Evolutionary conservation across 2,329 filamentous ascomycete genomes (phyloP).

Genomic region (Phialemoniopsis sp.): DNA sequence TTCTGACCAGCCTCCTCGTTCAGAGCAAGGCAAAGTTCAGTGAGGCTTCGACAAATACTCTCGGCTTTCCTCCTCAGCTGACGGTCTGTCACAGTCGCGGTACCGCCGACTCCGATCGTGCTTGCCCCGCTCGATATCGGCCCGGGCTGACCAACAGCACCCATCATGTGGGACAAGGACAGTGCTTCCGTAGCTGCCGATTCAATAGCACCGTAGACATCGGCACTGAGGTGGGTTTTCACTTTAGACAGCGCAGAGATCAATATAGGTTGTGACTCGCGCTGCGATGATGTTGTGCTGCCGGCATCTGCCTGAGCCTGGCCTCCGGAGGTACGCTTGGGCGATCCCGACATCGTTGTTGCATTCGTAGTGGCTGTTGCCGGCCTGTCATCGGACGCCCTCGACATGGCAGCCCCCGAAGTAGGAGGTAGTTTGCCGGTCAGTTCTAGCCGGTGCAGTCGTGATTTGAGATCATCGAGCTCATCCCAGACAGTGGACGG

Average conservation of each 20-base stretch:
- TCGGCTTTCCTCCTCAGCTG: conserved; percentile 88
- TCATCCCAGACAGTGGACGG: conserved; percentile 98
- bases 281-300: conserved; percentile 32
- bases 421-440: conserved; percentile 83
- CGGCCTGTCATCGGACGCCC: conserved; percentile 74
- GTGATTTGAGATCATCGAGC: conserved; percentile 88
- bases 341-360: conserved; percentile 87
- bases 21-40: conserved; percentile 84
- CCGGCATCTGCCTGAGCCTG: conserved; percentile 37
- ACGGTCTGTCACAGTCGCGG: conserved; percentile 63
- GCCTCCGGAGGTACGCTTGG: conserved; percentile 61
- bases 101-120: conserved; percentile 45
- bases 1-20: conserved; percentile 51
- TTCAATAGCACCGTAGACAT: conserved; percentile 78
- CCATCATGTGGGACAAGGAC: conserved; percentile 72
- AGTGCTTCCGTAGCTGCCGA: conserved; percentile 78
- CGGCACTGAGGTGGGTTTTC: conserved; percentile 62
- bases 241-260: conserved; percentile 78
- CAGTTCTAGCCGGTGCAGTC: conserved; percentile 84
- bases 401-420: conserved; percentile 74
- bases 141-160: conserved; percentile 63
- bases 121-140: conserved; percentile 66
- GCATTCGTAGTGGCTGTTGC: conserved; percentile 86
- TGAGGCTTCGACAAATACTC: conserved; percentile 86
- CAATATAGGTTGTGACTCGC: conserved; percentile 71